A percentile compares a stretch with the other conserved stretches of the same genome.
phyloP scores from a whole-genome alignment of 2,329 filamentous ascomycete genomes.

The Nigrospora oryzae region DNA sequence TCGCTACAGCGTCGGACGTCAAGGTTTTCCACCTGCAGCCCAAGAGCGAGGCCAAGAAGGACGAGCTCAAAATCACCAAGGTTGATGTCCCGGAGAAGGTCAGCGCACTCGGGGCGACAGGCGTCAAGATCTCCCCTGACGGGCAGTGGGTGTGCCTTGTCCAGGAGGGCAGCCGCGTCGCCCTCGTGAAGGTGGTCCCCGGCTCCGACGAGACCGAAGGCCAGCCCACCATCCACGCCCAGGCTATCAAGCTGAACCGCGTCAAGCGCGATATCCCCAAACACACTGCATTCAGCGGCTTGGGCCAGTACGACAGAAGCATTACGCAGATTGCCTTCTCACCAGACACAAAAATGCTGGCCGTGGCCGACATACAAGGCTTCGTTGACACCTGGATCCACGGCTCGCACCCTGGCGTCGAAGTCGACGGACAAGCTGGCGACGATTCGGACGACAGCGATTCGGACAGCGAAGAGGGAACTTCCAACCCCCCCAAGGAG shows the following conservation, averaged over 20 bases:
- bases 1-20: constrained; percentile 64
- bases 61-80: constrained; percentile 63
- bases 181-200: constrained; percentile 38
- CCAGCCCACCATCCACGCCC: constrained; percentile 30
- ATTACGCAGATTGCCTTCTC: constrained; percentile 74
- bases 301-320: constrained; percentile 68
- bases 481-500: constrained; percentile 32
- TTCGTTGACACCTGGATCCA: constrained; percentile 81
- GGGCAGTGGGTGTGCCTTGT: constrained; percentile 61
- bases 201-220: constrained; percentile 19
- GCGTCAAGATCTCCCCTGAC: constrained; percentile 62
- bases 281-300: constrained; percentile 51
- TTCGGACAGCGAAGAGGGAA: constrained; percentile 29
- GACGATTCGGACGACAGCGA: constrained; percentile 22
- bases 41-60: constrained; percentile 38
- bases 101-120: constrained; percentile 55
- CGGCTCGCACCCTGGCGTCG: constrained; percentile 35
- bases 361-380: constrained; percentile 72
- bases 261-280: constrained; percentile 45
- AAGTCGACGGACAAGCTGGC: constrained; percentile 17
- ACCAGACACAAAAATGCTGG: constrained; percentile 69
- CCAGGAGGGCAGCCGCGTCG: constrained; percentile 51
- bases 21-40: constrained; percentile 67
- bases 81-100: constrained; percentile 53
- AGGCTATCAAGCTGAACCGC: constrained; percentile 40